Percentiles rank a stretch among this genome's conserved stretches.
phyloP scores from a whole-genome alignment of 352 stramenopile genomes.

The Globisporangium barbulae region DNA sequence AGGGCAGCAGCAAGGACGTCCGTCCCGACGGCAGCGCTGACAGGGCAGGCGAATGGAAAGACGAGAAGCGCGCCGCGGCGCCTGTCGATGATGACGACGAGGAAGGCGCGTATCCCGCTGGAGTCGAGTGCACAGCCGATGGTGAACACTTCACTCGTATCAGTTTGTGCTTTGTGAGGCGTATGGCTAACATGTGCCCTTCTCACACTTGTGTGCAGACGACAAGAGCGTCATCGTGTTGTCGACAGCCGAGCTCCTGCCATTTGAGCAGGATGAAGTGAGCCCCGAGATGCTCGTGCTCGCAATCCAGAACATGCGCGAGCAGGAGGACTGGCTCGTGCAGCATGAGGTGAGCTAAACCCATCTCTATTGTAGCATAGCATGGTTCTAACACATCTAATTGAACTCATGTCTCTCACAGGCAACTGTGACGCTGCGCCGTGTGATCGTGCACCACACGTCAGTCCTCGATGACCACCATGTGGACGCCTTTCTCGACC shows the following conservation, averaged over 20 bases:
- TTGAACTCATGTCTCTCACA: constrained; percentile 3
- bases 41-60: background rate
- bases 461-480: constrained; percentile 22
- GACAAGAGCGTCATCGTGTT: constrained; percentile 47
- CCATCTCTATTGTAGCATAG: background rate
- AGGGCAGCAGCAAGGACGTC: background rate
- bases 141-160: background rate
- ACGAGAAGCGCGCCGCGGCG: constrained; percentile 15
- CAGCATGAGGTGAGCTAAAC: constrained; percentile 45
- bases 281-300: constrained; percentile 15
- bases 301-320: constrained; percentile 28
- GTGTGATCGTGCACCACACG: constrained; percentile 53
- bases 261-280: constrained; percentile 19
- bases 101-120: background rate
- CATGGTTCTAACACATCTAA: background rate
- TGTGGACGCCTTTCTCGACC: constrained; percentile 26
- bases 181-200: background rate
- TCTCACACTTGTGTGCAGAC: constrained; percentile 14
- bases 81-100: constrained; percentile 13
- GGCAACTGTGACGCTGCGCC: constrained; percentile 45
- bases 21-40: background rate
- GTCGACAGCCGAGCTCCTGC: constrained; percentile 34
- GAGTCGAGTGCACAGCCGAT: background rate
- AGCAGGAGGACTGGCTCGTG: constrained; percentile 48
- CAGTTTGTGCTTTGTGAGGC: constrained; percentile 7